Evolutionary conservation across 1,139 yeast species (phyloP).

Genomic region (Pichiaceae sp.): DNA sequence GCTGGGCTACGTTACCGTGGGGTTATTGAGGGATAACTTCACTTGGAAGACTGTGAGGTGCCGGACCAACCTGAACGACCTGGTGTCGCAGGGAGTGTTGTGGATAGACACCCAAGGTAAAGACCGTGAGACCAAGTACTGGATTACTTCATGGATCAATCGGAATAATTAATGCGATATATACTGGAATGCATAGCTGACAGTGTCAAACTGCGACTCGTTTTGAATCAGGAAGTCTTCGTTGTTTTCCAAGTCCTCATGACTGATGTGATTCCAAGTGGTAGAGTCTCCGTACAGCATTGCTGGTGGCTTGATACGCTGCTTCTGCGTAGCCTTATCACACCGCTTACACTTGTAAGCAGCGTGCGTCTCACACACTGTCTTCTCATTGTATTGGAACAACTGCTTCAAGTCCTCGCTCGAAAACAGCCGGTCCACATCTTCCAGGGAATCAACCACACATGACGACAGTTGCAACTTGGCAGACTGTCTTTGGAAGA

Average conservation of each 20-base stretch:
- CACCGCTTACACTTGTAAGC: conserved; percentile 88
- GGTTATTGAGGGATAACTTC: conserved; percentile 60
- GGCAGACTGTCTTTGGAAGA: conserved; percentile 95
- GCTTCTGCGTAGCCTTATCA: conserved; percentile 45
- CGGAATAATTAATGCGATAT: conserved; percentile 51
- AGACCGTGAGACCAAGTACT: conserved; percentile 48
- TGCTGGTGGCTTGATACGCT: conserved; percentile 61
- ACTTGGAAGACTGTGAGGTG: conserved; percentile 64
- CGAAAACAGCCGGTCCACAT: conserved; percentile 86
- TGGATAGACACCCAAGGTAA: conserved; percentile 64
- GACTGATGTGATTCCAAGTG: conserved; percentile 89
- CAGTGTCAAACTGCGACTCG: conserved; percentile 60
- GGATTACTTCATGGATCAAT: conserved; percentile 51
- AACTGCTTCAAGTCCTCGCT: conserved; percentile 71
- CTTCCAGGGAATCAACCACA: conserved; percentile 94
- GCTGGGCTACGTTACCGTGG: conserved; percentile 57
- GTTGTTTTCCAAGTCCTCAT: conserved; percentile 48
- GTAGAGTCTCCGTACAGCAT: conserved; percentile 98
- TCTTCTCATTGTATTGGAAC: conserved; percentile 60
- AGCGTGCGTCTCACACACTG: conserved; percentile 87
- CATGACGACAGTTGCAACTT: conserved; percentile 88
- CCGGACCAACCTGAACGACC: conserved; percentile 58
- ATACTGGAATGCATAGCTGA: conserved; percentile 87
- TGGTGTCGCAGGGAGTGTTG: conserved; percentile 71
- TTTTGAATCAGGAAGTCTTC: conserved; percentile 72